Conservation (phyloP, 768 basidiomycete genomes). For the Macrolepiota albuminosa region DNA sequence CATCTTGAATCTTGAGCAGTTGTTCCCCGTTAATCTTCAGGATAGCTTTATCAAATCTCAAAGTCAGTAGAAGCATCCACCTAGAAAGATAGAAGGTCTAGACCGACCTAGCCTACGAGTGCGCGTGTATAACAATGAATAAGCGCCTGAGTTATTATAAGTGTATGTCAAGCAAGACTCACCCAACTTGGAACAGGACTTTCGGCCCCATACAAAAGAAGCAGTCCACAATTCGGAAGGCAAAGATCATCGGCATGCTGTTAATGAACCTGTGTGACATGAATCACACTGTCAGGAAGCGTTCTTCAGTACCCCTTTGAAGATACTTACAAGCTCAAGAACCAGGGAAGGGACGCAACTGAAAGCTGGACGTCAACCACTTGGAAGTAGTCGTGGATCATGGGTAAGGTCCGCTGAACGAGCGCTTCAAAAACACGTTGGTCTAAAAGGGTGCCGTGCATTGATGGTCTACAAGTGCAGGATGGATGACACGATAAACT, state of each 20-base stretch:
- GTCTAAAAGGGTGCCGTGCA: conserved; percentile 99
- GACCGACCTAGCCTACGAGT: conserved; percentile 26
- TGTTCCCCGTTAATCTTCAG: conserved; percentile 97
- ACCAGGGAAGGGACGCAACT: conserved; percentile 97
- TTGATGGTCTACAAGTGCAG: conserved; percentile 65
- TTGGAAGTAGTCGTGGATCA: conserved; percentile 91
- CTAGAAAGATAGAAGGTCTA: conserved; percentile 38
- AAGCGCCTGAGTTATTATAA: conserved; percentile 8
- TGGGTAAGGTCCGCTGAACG: conserved; percentile 82
- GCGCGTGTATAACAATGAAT: not conserved
- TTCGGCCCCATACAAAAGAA: conserved; percentile 99
- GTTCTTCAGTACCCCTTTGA: not conserved
- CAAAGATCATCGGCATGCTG: conserved; percentile 96
- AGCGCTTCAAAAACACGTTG: conserved; percentile 96
- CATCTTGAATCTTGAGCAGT: conserved; percentile 89
- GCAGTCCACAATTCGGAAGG: conserved; percentile 95
- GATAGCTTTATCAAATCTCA: conserved; percentile 56
- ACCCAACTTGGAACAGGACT: conserved; percentile 98
- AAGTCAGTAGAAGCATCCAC: conserved; percentile 5
- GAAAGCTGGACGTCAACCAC: conserved; percentile 93
- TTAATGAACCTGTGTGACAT: conserved; percentile 66
- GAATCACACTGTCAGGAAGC: not conserved
- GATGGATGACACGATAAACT: not conserved
- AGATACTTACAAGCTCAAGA: conserved; percentile 81
- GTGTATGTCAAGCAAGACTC: conserved; percentile 23